Conservation (phyloP, 305 asterid genomes). For the Fraxinus latifolia region DNA sequence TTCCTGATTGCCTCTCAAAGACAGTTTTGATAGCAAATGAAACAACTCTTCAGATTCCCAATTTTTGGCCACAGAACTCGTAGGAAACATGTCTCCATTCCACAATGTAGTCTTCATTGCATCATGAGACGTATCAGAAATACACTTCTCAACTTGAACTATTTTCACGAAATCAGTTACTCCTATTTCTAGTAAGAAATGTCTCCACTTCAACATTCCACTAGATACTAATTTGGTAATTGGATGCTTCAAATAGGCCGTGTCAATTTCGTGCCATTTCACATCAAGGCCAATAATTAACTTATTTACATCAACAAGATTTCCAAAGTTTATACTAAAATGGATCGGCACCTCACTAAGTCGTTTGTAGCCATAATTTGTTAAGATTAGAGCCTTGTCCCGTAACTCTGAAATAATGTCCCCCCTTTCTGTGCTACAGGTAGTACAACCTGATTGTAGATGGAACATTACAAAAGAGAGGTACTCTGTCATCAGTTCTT, state of each 20-base stretch:
- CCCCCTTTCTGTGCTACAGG: slow-evolving; percentile 59
- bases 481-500: slow-evolving; percentile 71
- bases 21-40: slow-evolving; percentile 50
- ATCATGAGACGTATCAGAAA: slow-evolving; percentile 37
- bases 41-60: slow-evolving; percentile 82
- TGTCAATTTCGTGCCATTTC: slow-evolving; percentile 69
- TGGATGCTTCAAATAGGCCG: slow-evolving; percentile 61
- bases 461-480: slow-evolving; percentile 83
- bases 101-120: slow-evolving; percentile 34
- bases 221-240: slow-evolving; percentile 55
- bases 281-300: slow-evolving; percentile 53
- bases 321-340: slow-evolving; percentile 56
- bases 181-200: slow-evolving; percentile 63
- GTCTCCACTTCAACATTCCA: slow-evolving; percentile 78
- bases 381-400: slow-evolving; percentile 57
- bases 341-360: slow-evolving; percentile 66
- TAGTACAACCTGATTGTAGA: slow-evolving; percentile 64
- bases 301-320: slow-evolving; percentile 52
- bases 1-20: slow-evolving; percentile 47
- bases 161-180: slow-evolving; percentile 74
- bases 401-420: slow-evolving; percentile 51
- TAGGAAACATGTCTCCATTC: slow-evolving; percentile 34
- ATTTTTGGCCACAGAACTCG: slow-evolving; percentile 42
- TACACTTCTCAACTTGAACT: slow-evolving; percentile 54
- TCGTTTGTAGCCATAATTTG: slow-evolving; percentile 73